Evolutionary conservation across 805 yeast genomes (phyloP), one percentile per base, ranked within the genome.

Genomic region (Kazachstania psychrophila): DNA sequence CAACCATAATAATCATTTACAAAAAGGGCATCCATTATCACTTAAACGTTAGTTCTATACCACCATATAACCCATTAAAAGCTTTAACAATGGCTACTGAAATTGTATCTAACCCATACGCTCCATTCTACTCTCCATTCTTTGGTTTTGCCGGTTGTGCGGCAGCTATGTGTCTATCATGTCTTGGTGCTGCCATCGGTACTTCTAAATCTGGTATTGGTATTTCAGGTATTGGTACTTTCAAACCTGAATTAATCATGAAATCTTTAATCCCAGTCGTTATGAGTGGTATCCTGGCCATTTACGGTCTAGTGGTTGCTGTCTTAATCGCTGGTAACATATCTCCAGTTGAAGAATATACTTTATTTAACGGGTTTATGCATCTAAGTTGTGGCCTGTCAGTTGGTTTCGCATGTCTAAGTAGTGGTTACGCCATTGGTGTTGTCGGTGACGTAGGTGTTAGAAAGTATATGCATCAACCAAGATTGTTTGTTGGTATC

Each of bases 161-260:
- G 6, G 79, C 86, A 32, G 95, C 96, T 34, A 84, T 86, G 84
- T 73, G 85, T 17, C 68, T 89, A 41, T 79, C 94, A 40, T 85
- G 95, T 56, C 79, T 89, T n/a, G 99, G 99, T 44, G 97, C 99
- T 4, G 97, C 97, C 43, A 79, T 87, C 48, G 99, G 98, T 40
- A 89, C 97, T 3, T 97, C 97, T 44, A 92, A 92, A 64, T 83
- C 95, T 31, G 99, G 99, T 41, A 79, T 92, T 45, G 99, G 99
- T 72, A 92, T 92, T 52, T 69, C 96, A 23, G 99, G 97, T 70
- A 87, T 92, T 47, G 96, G 97, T 69, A 82, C 95, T 32, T 92
- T 89, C 67, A 83, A 84, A 59, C 99, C 99, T 10, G 98, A 92
- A 55, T 69, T 92, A 54, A 87, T 92, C 54, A 92, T 92, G 97